phyloP scores from a whole-genome alignment of 768 basidiomycete genomes.

The Lepiota venenata region DNA sequence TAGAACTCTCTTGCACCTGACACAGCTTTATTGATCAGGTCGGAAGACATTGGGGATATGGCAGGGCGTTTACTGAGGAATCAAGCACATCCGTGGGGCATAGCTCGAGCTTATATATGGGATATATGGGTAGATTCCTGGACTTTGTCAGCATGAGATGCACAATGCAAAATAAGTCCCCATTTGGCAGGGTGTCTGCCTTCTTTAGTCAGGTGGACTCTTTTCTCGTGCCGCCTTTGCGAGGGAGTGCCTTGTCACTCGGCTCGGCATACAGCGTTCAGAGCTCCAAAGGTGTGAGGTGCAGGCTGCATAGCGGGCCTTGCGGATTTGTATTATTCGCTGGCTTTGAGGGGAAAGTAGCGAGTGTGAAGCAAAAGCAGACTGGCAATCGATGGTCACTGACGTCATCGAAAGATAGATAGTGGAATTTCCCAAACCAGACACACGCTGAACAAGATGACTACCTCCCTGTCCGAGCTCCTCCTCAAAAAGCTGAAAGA shows the following conservation, averaged over 20 bases:
- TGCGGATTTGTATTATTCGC: too few relatives aligned
- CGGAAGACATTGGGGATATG: slow-evolving; percentile 14
- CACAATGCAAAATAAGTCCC: background rate
- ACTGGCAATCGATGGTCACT: background rate
- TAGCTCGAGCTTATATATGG: background rate
- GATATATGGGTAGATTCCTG: background rate
- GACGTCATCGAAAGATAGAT: slow-evolving; percentile 3
- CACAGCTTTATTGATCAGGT: slow-evolving; percentile 40
- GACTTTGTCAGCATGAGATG: slow-evolving; percentile 11
- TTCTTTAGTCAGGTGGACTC: too few relatives aligned
- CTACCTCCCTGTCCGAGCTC: background rate
- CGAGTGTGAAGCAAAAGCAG: background rate
- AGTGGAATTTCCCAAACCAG: background rate
- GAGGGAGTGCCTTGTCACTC: too few relatives aligned
- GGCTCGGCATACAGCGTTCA: too few relatives aligned
- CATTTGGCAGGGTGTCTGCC: background rate
- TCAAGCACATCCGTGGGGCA: background rate
- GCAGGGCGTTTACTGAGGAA: background rate
- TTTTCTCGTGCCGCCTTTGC: too few relatives aligned
- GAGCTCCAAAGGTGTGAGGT: too few relatives aligned
- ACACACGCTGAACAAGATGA: background rate
- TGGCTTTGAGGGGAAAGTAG: too few relatives aligned
- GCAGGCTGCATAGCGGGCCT: too few relatives aligned
- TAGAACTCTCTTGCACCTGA: slow-evolving; percentile 52
- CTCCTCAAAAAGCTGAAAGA: slow-evolving; percentile 29